Conservation (phyloP, 2,329 filamentous ascomycete species). For the Botrytis medusae region DNA sequence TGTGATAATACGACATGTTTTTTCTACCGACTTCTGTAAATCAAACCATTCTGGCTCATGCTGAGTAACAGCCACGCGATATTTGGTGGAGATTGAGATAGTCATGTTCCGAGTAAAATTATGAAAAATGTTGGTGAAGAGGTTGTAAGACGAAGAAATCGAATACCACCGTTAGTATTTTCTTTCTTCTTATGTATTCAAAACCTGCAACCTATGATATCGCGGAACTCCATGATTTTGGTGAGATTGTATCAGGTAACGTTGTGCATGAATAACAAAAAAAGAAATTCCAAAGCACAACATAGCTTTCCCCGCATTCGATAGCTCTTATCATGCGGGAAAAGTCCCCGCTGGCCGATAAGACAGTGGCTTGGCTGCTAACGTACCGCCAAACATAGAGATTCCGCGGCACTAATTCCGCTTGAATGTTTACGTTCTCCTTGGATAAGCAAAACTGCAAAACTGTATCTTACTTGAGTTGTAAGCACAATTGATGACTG, state of each 20-base stretch:
- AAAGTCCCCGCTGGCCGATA: not conserved
- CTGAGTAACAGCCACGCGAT: conserved; percentile 52
- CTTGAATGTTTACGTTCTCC: not conserved
- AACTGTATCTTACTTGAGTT: not conserved
- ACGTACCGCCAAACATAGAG: not conserved
- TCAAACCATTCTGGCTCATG: conserved; percentile 62
- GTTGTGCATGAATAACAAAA: not conserved
- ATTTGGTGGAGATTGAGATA: not conserved
- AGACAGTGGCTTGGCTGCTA: not conserved
- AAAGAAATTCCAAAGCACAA: not conserved
- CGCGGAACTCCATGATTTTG: not conserved
- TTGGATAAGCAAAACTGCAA: not conserved
- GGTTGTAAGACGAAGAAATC: not conserved
- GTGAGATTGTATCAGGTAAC: not conserved
- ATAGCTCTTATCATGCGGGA: not conserved
- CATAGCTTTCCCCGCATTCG: not conserved
- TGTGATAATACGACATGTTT: conserved; percentile 57
- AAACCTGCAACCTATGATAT: not conserved
- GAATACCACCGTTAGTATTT: too few species aligned
- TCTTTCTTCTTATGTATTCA: not conserved
- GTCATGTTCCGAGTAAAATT: not conserved
- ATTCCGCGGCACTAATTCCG: conserved; percentile 3
- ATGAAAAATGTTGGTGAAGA: not conserved
- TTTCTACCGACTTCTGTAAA: conserved; percentile 52
- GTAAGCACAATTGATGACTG: not conserved